Evolutionary conservation across 1,284 basidiomycete species (phyloP), one percentile per base, ranked within the genome.

Genomic region (Xerocomus cyaneibrunnescens): DNA sequence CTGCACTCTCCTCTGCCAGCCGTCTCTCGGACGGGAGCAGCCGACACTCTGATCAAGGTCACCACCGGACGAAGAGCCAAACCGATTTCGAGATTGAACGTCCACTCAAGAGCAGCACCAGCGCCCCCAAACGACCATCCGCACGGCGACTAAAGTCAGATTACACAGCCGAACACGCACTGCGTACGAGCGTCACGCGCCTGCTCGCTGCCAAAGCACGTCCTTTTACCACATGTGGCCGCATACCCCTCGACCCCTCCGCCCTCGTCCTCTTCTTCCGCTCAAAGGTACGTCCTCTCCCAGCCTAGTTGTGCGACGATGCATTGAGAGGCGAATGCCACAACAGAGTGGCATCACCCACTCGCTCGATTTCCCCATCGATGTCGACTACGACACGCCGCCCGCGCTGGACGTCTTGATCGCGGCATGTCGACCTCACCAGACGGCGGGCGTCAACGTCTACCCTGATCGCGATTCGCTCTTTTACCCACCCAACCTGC

Each of bases 321-420:
- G 25, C 13, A 35, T 23, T 63, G 28, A 60, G 21, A 19, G 0
- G 16, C 1, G 17, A n/a, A 46, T 32, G 19, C 60, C 40, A 44
- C 36, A 35, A 46, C 36, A 91, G 89, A 84, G 83, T 57, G 87
- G 84, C 27, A 85, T 88, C 52, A 85, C 85, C 0, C 86, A 91
- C 64, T 84, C 87, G 6, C 75, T 91, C 23, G 86, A 89, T 65
- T 90, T 90, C 62, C 89, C 88, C 5, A 82, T 90, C 58, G 86
- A 90, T 61, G 77, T 87, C 45, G 83, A 85, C 58, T 81, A 84
- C 58, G 83, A 82, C 64, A 78, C 84, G 17, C 88, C 88, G 22
- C 87, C 87, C 5, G 82, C 87, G n/a, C 77, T 90, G 51, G 87
- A 91, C 60, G 85, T 88, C 44, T 78, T 91, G 62, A 81, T 89